Evolutionary conservation across 2,329 filamentous ascomycete genomes (phyloP), one percentile per base, ranked within the genome.

Genomic region (Coccinonectria pachysandricola): DNA sequence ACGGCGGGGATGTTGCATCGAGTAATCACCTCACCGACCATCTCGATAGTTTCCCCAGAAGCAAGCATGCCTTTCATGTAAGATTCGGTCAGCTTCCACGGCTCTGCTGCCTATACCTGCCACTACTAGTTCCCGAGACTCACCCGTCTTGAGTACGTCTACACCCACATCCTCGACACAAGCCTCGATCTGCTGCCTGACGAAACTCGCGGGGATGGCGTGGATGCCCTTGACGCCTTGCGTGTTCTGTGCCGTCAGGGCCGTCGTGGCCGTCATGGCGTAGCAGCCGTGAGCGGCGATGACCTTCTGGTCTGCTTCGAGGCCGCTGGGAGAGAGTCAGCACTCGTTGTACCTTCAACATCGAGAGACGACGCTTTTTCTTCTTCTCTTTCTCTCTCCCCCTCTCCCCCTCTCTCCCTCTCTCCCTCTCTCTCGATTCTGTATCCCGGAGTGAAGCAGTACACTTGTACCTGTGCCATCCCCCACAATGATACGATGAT

Each of bases 291-390:
- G 86, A 11, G 83, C 84, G 22, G 86, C 81, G 34, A 94, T 79
- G 35, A 93, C 86, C 53, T 94, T 93, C 50, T 96, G 87, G 52
- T 96, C 88, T 19, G 88, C 91, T 56, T 98, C 88, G 17, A 98
- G 73, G 26, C 88, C 91, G 30, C 87, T 94, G 46, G 18, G 13
- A 8, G 8, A 12, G n/a, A n/a, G n/a, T n/a, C n/a, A n/a, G n/a
- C n/a, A n/a, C n/a, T n/a, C n/a, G n/a, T n/a, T n/a, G n/a, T n/a
- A n/a, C n/a, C n/a, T n/a, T n/a, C n/a, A n/a, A n/a, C n/a, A n/a
- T n/a, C n/a, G n/a, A n/a, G n/a, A n/a, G n/a, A n/a, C n/a, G n/a
- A n/a, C n/a, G n/a, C n/a, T n/a, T n/a, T n/a, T n/a, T n/a, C n/a
- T n/a, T n/a, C n/a, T n/a, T n/a, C n/a, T n/a, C n/a, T n/a, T n/a